Evolutionary conservation across 768 basidiomycete species (phyloP).

Genomic region (Lenzites betulinus): DNA sequence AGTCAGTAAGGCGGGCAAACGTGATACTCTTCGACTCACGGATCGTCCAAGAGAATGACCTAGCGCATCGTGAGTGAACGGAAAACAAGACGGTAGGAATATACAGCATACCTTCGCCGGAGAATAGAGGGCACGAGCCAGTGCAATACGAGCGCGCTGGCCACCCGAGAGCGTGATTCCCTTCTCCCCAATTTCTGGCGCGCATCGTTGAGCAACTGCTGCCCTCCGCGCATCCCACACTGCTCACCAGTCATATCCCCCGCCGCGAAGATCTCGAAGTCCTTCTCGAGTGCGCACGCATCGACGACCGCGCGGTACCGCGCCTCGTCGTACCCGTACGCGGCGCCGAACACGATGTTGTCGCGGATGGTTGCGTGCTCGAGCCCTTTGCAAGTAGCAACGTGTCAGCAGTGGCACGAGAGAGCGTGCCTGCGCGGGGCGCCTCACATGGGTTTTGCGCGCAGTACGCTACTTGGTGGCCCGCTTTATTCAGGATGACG

Average conservation of each 20-base stretch:
- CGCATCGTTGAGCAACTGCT: no score
- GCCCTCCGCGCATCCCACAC: background rate
- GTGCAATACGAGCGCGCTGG: conserved; percentile 70
- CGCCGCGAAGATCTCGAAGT: conserved; percentile 70
- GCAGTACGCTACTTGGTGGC: conserved; percentile 68
- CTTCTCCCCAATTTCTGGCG: conserved; percentile 74
- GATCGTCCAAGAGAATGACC: conserved; percentile 71
- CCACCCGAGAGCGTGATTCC: conserved; percentile 78
- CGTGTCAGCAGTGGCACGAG: conserved; percentile 23
- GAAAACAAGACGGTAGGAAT: background rate
- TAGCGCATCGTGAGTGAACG: conserved; percentile 19
- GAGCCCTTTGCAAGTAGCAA: conserved; percentile 60
- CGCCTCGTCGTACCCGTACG: conserved; percentile 56
- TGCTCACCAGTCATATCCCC: conserved; percentile 72
- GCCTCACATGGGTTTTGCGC: conserved; percentile 64
- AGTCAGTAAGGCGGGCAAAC: conserved; percentile 16
- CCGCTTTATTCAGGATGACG: conserved; percentile 56
- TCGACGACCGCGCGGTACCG: conserved; percentile 70
- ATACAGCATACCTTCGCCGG: conserved; percentile 48
- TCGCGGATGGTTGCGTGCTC: conserved; percentile 81
- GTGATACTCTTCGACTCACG: conserved; percentile 44
- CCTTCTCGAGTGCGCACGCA: conserved; percentile 72
- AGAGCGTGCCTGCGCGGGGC: background rate
- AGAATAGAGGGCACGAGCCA: conserved; percentile 83
- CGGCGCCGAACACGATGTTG: conserved; percentile 75